Evolutionary conservation across 2,329 filamentous ascomycete genomes (phyloP).

Genomic region (Colletotrichum spaethianum): DNA sequence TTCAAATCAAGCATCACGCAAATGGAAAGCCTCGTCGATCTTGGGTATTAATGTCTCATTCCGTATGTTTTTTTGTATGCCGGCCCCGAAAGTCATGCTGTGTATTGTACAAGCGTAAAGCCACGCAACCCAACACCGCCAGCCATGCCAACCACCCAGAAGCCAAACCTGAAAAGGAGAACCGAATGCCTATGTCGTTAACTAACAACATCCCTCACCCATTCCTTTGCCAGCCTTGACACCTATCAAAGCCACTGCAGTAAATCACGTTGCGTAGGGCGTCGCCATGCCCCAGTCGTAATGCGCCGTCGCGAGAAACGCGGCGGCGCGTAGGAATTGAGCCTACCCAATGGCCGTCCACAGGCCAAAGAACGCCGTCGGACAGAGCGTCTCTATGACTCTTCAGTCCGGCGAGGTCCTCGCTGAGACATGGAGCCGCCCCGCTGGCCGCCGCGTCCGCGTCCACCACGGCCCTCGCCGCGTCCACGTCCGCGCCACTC

Average conservation of each 20-base stretch:
- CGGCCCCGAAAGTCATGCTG: slow-evolving; percentile 41
- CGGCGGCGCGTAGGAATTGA: slow-evolving; percentile 48
- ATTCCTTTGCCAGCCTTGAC: slow-evolving; percentile 36
- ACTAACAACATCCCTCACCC: slow-evolving; percentile 34
- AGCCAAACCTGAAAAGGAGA: slow-evolving; percentile 37
- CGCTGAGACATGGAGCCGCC: slow-evolving; percentile 52
- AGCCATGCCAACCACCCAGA: slow-evolving; percentile 41
- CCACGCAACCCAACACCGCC: slow-evolving; percentile 41
- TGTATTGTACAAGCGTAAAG: slow-evolving; percentile 42
- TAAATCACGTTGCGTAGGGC: slow-evolving; percentile 42
- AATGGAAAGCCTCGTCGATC: not conserved
- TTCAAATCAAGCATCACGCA: not conserved
- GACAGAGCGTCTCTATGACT: slow-evolving; percentile 51
- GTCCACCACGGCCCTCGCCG: slow-evolving; percentile 62
- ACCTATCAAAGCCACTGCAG: slow-evolving; percentile 37
- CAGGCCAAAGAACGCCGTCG: slow-evolving; percentile 37
- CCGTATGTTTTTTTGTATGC: slow-evolving; percentile 41
- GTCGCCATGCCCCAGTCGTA: slow-evolving; percentile 59
- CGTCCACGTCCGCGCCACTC: slow-evolving; percentile 66
- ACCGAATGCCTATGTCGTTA: slow-evolving; percentile 37
- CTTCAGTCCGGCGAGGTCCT: slow-evolving; percentile 56
- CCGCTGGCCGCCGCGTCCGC: slow-evolving; percentile 55
- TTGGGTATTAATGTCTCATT: slow-evolving; percentile 42
- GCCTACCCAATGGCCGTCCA: slow-evolving; percentile 46
- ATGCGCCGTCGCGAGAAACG: slow-evolving; percentile 51